These are phyloP conservation scores for Moricandia arvensis DNA, from an alignment of 345 rosid species.

Conservation along the genomic window DNA sequence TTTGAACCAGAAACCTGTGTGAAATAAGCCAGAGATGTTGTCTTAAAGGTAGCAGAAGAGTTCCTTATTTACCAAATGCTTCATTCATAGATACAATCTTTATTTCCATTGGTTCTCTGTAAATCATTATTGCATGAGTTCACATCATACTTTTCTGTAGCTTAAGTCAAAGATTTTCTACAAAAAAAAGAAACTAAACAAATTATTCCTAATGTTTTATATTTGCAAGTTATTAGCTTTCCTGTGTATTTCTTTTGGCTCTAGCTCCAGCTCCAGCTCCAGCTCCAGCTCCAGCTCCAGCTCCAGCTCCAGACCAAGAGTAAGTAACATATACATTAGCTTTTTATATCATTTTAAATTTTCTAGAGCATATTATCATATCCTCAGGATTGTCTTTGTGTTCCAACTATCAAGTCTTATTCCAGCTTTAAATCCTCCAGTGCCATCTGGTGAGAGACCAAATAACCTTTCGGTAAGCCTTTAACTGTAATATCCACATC, in stretches of 20 bases:
- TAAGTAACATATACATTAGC: slow-evolving; percentile 37
- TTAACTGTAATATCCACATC: neutral
- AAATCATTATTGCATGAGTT: slow-evolving; percentile 84
- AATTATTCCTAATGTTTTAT: neutral
- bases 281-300: too few species aligned
- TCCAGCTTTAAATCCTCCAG: slow-evolving; percentile 53
- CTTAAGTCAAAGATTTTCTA: neutral
- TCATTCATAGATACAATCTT: neutral
- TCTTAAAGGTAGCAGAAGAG: neutral
- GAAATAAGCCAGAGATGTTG: neutral
- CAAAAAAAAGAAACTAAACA: neutral
- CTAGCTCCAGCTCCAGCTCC: too few species aligned
- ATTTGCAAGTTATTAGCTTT: slow-evolving; percentile 87
- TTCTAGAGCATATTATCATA: neutral
- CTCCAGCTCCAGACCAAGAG: slow-evolving; percentile 82
- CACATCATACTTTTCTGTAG: slow-evolving; percentile 42
- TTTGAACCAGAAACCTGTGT: neutral
- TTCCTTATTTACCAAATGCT: too few species aligned
- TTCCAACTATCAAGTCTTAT: slow-evolving; percentile 43
- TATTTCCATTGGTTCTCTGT: slow-evolving; percentile 60
- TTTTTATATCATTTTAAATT: too few species aligned
- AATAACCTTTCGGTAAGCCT: slow-evolving; percentile 65
- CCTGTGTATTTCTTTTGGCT: slow-evolving; percentile 78
- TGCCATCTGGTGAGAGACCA: slow-evolving; percentile 56
- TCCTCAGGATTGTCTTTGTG: slow-evolving; percentile 21